Conservation (phyloP, 2,329 filamentous ascomycete genomes). For the Thermomyces lanuginosus region DNA sequence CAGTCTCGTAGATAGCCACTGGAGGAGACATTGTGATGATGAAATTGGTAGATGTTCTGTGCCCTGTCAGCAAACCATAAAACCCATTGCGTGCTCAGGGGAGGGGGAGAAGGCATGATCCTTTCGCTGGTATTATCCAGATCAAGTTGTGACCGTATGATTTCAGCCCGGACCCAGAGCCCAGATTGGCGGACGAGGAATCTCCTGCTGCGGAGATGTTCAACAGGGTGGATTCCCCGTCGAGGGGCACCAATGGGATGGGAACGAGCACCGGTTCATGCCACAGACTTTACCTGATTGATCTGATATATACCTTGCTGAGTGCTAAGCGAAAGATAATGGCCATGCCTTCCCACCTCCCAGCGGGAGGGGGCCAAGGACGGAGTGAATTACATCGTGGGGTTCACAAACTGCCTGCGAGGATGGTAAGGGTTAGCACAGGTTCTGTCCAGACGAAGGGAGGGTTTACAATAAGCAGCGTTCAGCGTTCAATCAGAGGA, state of each 20-base stretch:
- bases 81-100: constrained; percentile 10
- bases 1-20: constrained; percentile 47
- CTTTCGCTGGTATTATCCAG: constrained; percentile 99
- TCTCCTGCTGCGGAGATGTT: constrained; percentile 12
- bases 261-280: constrained; percentile 51
- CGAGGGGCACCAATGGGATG: constrained; percentile 9
- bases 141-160: constrained; percentile 93
- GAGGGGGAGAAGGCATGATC: constrained; percentile 65
- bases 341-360: constrained; percentile 24
- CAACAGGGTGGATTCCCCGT: constrained; percentile 11
- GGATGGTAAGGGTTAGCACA: constrained; percentile 3
- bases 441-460: not conserved
- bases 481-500: constrained; percentile 7
- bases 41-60: constrained; percentile 15
- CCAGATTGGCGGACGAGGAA: constrained; percentile 5
- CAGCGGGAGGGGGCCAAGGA: constrained; percentile 9
- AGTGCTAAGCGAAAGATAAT: constrained; percentile 21
- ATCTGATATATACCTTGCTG: constrained; percentile 3
- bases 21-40: constrained; percentile 58
- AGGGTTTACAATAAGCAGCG: not conserved
- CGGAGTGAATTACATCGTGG: constrained; percentile 12
- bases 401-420: constrained; percentile 1
- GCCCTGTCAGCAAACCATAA: constrained; percentile 26
- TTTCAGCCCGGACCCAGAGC: constrained; percentile 40
- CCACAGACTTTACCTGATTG: constrained; percentile 26